Evolutionary conservation across 441 rosid genomes (phyloP).

Genomic region (Breynia disticha): DNA sequence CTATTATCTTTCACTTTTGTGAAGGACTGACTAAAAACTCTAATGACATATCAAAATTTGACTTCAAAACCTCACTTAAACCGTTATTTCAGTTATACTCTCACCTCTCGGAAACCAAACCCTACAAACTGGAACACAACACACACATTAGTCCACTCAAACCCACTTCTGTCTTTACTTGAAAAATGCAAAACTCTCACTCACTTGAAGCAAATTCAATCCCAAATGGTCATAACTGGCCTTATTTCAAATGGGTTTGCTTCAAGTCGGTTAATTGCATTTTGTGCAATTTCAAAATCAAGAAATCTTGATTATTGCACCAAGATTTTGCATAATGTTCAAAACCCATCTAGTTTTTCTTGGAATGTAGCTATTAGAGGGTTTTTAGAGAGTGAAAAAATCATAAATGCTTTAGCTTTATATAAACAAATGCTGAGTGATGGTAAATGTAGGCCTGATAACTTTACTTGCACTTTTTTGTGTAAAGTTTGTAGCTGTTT

Average conservation of each 20-base stretch:
- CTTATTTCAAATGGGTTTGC: conserved; percentile 43
- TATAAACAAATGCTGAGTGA: conserved; percentile 52
- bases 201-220: conserved; percentile 70
- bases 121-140: conserved; percentile 34
- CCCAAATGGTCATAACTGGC: conserved; percentile 50
- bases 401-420: conserved; percentile 29
- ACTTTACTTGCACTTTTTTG: conserved; percentile 60
- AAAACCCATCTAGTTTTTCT: conserved; percentile 39
- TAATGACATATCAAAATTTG: conserved; percentile 16
- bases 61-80: conserved; percentile 18
- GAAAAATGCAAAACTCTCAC: conserved; percentile 42
- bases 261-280: conserved; percentile 57
- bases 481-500: conserved; percentile 48
- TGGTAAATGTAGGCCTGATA: conserved; percentile 48
- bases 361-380: conserved; percentile 79
- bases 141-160: conserved; percentile 35
- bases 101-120: conserved; percentile 30
- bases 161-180: conserved; percentile 46
- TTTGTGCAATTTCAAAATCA: conserved; percentile 51
- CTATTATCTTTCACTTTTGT: too few species aligned
- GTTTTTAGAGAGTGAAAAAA: conserved; percentile 34
- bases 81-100: conserved; percentile 15
- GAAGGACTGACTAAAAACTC: not conserved
- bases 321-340: conserved; percentile 33
- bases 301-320: conserved; percentile 47